Evolutionary conservation across 1,139 yeast species (phyloP), one percentile per base, ranked within the genome.

Genomic region (Pichia sp.): DNA sequence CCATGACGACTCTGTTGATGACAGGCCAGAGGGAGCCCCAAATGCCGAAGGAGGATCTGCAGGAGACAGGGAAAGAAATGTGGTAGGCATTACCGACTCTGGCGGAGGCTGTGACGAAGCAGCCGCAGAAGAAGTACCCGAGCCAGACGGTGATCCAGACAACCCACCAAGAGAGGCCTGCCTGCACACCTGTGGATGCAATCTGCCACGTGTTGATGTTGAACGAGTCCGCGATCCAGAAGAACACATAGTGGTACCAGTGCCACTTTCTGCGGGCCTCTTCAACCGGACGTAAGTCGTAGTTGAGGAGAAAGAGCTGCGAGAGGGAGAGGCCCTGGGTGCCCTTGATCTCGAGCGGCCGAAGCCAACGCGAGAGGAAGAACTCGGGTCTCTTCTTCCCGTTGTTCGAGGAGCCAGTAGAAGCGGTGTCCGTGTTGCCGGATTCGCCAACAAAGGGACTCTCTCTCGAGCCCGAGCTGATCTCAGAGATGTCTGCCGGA

Each of bases 181-280:
- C 78, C 53, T 75, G 75, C 57, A 85, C 85, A 60, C 95, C 95
- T 0, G 95, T 85, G 4, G 93, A 84, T 6, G 95, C 96, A 64
- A 90, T 88, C 73, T 87, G 92, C 92, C 95, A 89, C 10, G 96
- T 88, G 67, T 87, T 88, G 64, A 90, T 84, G 69, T 89, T 89
- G 73, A 90, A 87, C 30, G 95, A 83, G 67, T 88, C 96, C 1
- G 96, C 91, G 55, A 88, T 71, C 96, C 96, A 89, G 64, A 87
- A 87, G 59, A 80, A 84, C 9, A 85, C 84, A 67, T 74, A 89
- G 66, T 87, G 87, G 69, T 76, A 84, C 95, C 95, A 87, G 34
- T 81, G 74, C 96, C 96, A 89, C 30, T 78, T 77, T 67, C 96
- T 76, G 67, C 89, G 75, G 16, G 73, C 78, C 29, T 72, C 76